Percentiles rank a stretch among this genome's conserved stretches.
phyloP scores from a whole-genome alignment of 2,329 filamentous ascomycete genomes.

The Ophiosphaerella herpotricha region DNA sequence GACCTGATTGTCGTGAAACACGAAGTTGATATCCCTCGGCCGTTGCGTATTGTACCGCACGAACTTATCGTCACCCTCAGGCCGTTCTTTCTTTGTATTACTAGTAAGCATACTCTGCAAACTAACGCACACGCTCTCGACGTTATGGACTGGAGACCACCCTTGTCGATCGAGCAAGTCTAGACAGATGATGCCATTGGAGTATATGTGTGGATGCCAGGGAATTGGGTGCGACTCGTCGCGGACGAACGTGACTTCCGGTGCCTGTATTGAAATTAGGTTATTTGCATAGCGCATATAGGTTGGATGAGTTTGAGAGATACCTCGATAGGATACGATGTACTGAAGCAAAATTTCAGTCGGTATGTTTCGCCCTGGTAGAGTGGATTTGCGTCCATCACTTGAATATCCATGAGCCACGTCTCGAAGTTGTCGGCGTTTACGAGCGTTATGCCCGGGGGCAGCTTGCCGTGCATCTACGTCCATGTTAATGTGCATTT shows the following conservation, averaged over 20 bases:
- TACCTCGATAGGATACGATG: constrained; percentile 80
- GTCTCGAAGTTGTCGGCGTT: constrained; percentile 81
- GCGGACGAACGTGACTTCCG: constrained; percentile 87
- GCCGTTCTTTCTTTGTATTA: constrained; percentile 88
- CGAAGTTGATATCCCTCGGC: constrained; percentile 87
- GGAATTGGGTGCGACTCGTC: constrained; percentile 69
- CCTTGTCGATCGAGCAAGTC: constrained; percentile 86
- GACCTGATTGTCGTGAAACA: constrained; percentile 83
- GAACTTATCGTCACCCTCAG: constrained; percentile 88
- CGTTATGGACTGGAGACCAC: constrained; percentile 96
- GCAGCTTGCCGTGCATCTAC: constrained; percentile 62
- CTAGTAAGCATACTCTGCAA: constrained; percentile 98
- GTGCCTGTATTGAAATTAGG: constrained; percentile 64
- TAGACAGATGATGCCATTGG: constrained; percentile 97
- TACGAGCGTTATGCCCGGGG: constrained; percentile 76
- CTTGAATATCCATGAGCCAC: constrained; percentile 90
- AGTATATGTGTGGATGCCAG: constrained; percentile 97
- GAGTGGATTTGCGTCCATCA: constrained; percentile 87
- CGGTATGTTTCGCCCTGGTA: constrained; percentile 81
- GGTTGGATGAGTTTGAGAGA: neutral
- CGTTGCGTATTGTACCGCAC: constrained; percentile 77
- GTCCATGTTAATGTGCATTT: constrained; percentile 4
- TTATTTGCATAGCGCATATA: neutral
- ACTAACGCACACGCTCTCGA: constrained; percentile 96
- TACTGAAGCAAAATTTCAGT: constrained; percentile 83